Percentiles rank a stretch among this genome's conserved stretches.
These are phyloP conservation scores for Circinella minor DNA, from an alignment of 371 early-diverging fungal species.

Conservation along the genomic window DNA sequence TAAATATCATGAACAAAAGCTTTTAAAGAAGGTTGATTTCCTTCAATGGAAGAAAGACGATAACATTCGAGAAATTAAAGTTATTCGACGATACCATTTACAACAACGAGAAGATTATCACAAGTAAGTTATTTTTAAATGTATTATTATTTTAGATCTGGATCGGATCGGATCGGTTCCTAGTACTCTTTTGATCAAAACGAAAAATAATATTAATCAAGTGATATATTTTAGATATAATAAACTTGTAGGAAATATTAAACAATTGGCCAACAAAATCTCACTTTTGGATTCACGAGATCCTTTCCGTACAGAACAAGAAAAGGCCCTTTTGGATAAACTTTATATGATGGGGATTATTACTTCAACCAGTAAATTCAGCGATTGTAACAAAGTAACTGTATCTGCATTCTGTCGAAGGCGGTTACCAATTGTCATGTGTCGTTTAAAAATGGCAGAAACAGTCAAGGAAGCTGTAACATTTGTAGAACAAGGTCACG, in stretches of 20 bases:
- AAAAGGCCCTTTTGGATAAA: constrained; percentile 87
- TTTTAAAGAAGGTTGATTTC: constrained; percentile 98
- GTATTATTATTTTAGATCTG: not conserved
- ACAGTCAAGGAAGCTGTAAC: constrained; percentile 93
- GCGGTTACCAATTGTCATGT: constrained; percentile 95
- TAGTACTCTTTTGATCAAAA: too few relatives aligned
- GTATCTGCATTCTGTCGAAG: constrained; percentile 95
- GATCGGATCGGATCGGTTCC: not conserved
- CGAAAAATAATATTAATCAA: too few relatives aligned
- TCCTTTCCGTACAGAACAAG: constrained; percentile 79
- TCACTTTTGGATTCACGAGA: constrained; percentile 91
- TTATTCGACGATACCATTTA: constrained; percentile 93
- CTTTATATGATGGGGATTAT: constrained; percentile 94
- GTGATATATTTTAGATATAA: constrained; percentile 75
- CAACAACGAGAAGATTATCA: constrained; percentile 96
- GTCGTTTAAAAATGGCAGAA: constrained; percentile 95
- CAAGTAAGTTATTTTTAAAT: constrained; percentile 58
- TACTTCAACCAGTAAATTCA: constrained; percentile 82
- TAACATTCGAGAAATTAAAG: constrained; percentile 87
- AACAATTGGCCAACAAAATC: constrained; percentile 87
- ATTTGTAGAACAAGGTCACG: constrained; percentile 98
- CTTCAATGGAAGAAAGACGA: constrained; percentile 96
- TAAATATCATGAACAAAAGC: constrained; percentile 98
- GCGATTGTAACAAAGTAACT: constrained; percentile 88
- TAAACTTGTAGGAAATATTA: constrained; percentile 86